These are phyloP conservation scores for Lachnellula hyalina DNA, from an alignment of 2,329 filamentous ascomycete species.

Conservation along the genomic window DNA sequence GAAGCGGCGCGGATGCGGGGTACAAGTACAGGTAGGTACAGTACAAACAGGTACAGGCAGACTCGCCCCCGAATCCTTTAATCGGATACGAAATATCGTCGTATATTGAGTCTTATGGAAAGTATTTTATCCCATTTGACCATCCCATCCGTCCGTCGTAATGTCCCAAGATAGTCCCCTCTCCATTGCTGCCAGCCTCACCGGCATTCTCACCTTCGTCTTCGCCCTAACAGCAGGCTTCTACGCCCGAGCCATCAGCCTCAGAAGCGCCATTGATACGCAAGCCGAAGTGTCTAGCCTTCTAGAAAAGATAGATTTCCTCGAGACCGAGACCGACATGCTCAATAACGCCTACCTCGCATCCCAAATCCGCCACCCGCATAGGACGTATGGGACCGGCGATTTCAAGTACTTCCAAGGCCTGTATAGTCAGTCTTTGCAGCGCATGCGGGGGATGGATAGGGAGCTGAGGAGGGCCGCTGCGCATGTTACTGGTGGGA, in stretches of 20 bases:
- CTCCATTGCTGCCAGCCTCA: constrained; percentile 16
- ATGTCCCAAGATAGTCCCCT: constrained; percentile 9
- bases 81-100: background rate
- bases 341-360: constrained; percentile 20
- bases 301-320: constrained; percentile 19
- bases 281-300: constrained; percentile 16
- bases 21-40: background rate
- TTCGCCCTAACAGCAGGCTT: constrained; percentile 16
- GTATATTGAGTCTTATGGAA: background rate
- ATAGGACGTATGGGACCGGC: constrained; percentile 14
- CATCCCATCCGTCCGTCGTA: background rate
- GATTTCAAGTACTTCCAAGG: constrained; percentile 21
- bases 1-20: background rate
- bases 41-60: background rate
- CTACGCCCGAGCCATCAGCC: constrained; percentile 16
- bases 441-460: constrained; percentile 16
- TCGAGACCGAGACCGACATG: constrained; percentile 21
- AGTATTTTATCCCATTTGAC: background rate
- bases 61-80: background rate
- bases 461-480: constrained; percentile 10
- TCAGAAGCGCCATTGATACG: constrained; percentile 20
- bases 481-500: constrained; percentile 11
- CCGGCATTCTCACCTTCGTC: constrained; percentile 19
- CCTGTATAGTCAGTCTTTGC: constrained; percentile 14
- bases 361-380: constrained; percentile 17